Base-by-base conservation (phyloP, 2,329 filamentous ascomycete genomes). In the Dothistroma pini region DNA sequence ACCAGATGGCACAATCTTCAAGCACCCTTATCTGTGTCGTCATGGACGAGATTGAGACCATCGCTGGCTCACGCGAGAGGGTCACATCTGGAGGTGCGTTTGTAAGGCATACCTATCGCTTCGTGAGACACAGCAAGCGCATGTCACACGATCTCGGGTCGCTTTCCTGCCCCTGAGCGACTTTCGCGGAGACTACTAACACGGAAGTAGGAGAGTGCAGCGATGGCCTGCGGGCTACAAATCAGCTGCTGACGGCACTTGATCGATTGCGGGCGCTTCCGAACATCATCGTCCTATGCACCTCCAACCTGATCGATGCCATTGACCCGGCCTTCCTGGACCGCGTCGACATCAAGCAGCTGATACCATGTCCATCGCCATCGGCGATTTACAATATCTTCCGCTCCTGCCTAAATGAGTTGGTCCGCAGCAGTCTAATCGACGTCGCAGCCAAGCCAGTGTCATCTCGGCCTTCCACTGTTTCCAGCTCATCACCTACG, bases 41-140 rank as follows among this genome's bases (percentile, higher is more conserved):
- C 19, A 77, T 83, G 41, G 81, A 83, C 59, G 81, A 83, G 61
- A 75, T 83, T 16, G 81, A 83, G 62, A 80, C 76, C 2, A 69
- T 83, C 19, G 77, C 79, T n/a, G 72, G 76, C 48, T 75, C 71
- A 7, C 75, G 80, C 35, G 76, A 80, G 59, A 72, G 76, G 50
- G 74, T 75, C 2, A 63, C 74, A 0, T 67, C 56, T 47, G 71
- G 74, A 14, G 77, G 11, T 61, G 54, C 56, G 34, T 38, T 10
- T 38, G 34, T 10, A 38, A 3, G 34, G 9, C 9, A 34, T 12
- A 12, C 32, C 32, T 34, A 12, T 7, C 32, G 32, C 32, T 34
- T 34, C 32, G 32, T 34, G 32, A 34, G 32, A 34, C 32, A 34
- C 32, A 12, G 32, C 32, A 34, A 4, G 14, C 14, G 34, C 9